Conservation (phyloP, 2,329 filamentous ascomycete genomes). For the Aspergillus sp. region DNA sequence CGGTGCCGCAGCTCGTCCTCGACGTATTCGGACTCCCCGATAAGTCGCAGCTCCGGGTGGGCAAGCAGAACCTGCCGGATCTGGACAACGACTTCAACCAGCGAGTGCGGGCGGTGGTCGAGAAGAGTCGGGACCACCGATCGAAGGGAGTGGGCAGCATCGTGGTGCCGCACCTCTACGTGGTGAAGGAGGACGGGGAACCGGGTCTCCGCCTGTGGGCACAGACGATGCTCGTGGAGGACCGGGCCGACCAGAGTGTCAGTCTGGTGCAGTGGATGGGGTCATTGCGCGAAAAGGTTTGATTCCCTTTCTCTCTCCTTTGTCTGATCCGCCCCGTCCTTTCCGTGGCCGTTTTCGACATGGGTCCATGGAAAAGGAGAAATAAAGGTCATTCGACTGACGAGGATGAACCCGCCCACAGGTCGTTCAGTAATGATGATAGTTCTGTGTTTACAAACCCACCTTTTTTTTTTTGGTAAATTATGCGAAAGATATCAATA, state of each 20-base stretch:
- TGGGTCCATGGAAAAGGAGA: not conserved
- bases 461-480: constrained; percentile 16
- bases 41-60: constrained; percentile 80
- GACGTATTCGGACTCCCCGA: constrained; percentile 92
- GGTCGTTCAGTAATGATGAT: constrained; percentile 35
- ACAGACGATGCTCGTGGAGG: constrained; percentile 91
- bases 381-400: constrained; percentile 22
- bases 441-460: constrained; percentile 13
- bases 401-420: constrained; percentile 23
- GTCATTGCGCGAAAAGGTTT: constrained; percentile 89
- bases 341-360: not conserved
- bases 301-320: constrained; percentile 25
- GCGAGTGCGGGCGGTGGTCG: constrained; percentile 81
- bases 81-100: constrained; percentile 97
- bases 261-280: constrained; percentile 94
- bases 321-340: constrained; percentile 8
- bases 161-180: constrained; percentile 85
- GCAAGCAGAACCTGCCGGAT: constrained; percentile 83
- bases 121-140: constrained; percentile 87
- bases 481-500: constrained; percentile 24
- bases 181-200: constrained; percentile 93
- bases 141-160: constrained; percentile 89
- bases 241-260: constrained; percentile 89
- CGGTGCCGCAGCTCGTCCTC: constrained; percentile 80
- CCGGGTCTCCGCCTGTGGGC: constrained; percentile 95